phyloP scores from a whole-genome alignment of 2,329 filamentous ascomycete genomes.

The Chaetomium strumarium region DNA sequence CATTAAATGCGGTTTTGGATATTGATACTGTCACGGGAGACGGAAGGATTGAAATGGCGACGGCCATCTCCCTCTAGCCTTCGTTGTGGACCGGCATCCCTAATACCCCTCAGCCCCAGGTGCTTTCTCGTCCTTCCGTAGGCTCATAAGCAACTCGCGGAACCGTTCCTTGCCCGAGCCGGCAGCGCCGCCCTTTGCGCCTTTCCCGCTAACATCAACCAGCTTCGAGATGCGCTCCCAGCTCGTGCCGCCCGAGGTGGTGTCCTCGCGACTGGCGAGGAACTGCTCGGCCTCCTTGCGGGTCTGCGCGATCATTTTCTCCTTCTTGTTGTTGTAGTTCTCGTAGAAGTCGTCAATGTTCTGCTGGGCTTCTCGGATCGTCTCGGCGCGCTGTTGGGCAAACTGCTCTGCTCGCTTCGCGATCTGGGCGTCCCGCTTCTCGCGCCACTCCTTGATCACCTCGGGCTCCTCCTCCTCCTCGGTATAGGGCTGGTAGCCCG shows the following conservation, averaged over 20 bases:
- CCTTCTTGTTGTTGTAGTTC: slow-evolving; percentile 97
- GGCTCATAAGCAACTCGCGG: slow-evolving; percentile 77
- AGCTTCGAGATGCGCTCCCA: slow-evolving; percentile 98
- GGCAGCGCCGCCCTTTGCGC: slow-evolving; percentile 74
- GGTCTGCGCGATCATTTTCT: slow-evolving; percentile 85
- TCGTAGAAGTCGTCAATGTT: slow-evolving; percentile 99
- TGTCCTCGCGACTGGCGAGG: slow-evolving; percentile 81
- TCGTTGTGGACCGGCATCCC: slow-evolving; percentile 3
- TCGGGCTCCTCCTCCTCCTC: slow-evolving; percentile 78
- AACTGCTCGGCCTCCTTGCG: slow-evolving; percentile 92
- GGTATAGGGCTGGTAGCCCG: slow-evolving; percentile 51
- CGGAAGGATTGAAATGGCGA: neutral
- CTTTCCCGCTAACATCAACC: slow-evolving; percentile 95
- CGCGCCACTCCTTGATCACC: slow-evolving; percentile 86
- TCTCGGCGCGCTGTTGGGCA: slow-evolving; percentile 74
- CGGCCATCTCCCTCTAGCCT: slow-evolving; percentile 3
- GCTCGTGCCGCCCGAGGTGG: slow-evolving; percentile 87
- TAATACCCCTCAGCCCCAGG: slow-evolving; percentile 61
- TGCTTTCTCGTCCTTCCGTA: slow-evolving; percentile 90
- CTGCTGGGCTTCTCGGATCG: slow-evolving; percentile 79
- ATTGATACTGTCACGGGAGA: slow-evolving; percentile 7
- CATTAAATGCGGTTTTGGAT: slow-evolving; percentile 13
- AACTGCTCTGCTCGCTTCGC: slow-evolving; percentile 81
- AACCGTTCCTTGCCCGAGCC: slow-evolving; percentile 96
- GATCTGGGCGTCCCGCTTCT: slow-evolving; percentile 76